Conservation (phyloP, 2,329 filamentous ascomycete genomes). For the Claviceps humidiphila region DNA sequence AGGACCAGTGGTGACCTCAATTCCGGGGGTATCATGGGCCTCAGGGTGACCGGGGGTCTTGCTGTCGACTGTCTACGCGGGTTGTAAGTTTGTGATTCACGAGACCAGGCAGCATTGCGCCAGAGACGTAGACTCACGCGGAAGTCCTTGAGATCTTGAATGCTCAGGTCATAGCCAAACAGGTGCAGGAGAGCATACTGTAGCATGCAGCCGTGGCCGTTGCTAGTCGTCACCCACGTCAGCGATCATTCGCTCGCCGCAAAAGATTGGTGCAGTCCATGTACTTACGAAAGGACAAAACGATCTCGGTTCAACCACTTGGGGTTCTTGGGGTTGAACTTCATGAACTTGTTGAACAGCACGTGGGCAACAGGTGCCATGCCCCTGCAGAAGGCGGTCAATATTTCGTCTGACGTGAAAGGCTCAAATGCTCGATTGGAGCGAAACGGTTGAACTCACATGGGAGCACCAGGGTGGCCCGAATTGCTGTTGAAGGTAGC, state of each 20-base stretch:
- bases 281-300: constrained; percentile 93
- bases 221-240: constrained; percentile 38
- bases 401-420: neutral
- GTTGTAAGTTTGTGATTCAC: neutral
- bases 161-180: constrained; percentile 73
- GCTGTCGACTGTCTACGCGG: constrained; percentile 38
- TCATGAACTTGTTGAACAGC: constrained; percentile 98
- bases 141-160: constrained; percentile 94
- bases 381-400: constrained; percentile 37
- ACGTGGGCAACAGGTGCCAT: constrained; percentile 95
- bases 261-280: neutral
- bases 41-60: constrained; percentile 95
- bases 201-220: constrained; percentile 98
- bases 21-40: constrained; percentile 86
- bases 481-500: constrained; percentile 92
- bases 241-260: neutral
- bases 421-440: neutral
- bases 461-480: constrained; percentile 95
- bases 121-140: constrained; percentile 49
- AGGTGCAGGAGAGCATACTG: constrained; percentile 97
- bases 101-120: neutral
- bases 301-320: constrained; percentile 94
- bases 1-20: constrained; percentile 96
- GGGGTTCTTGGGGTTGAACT: constrained; percentile 98
- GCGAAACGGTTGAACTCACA: constrained; percentile 39